Conservation (phyloP, 1,139 yeast species). For the Kodamaea fungicola region DNA sequence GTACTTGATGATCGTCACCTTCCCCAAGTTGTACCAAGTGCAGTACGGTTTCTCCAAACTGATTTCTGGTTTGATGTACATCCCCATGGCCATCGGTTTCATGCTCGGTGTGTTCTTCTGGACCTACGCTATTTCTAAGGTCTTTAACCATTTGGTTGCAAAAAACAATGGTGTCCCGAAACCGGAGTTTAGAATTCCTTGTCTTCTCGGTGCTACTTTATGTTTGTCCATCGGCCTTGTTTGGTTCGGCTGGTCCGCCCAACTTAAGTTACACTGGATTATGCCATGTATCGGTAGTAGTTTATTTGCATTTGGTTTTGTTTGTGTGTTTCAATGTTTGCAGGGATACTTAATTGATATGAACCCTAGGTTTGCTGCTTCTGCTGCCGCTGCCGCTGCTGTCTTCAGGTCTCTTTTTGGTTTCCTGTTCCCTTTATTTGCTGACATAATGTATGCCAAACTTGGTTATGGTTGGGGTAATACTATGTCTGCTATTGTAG, state of each 20-base stretch:
- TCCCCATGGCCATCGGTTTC: constrained; percentile 47
- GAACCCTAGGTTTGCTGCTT: constrained; percentile 43
- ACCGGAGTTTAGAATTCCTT: constrained; percentile 44
- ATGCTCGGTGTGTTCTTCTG: constrained; percentile 38
- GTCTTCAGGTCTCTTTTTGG: constrained; percentile 43
- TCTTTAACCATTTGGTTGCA: constrained; percentile 26
- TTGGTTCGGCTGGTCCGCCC: constrained; percentile 49
- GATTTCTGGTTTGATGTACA: constrained; percentile 40
- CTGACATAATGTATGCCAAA: constrained; percentile 34
- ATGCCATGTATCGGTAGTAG: constrained; percentile 46
- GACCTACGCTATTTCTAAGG: constrained; percentile 32
- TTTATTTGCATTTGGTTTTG: constrained; percentile 42
- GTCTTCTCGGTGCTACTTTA: constrained; percentile 34
- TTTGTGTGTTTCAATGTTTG: constrained; percentile 42
- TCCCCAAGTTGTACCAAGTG: constrained; percentile 33
- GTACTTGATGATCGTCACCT: constrained; percentile 46
- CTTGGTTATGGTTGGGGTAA: constrained; percentile 47
- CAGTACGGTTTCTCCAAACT: constrained; percentile 35
- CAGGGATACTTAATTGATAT: constrained; percentile 45
- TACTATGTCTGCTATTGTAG: constrained; percentile 42
- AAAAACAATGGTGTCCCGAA: constrained; percentile 36
- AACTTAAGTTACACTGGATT: constrained; percentile 41
- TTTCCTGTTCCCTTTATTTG: constrained; percentile 42
- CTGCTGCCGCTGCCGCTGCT: constrained; percentile 48
- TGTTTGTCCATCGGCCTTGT: constrained; percentile 40